Base-by-base conservation (phyloP, 805 yeast species). In the Candida caryicola region DNA sequence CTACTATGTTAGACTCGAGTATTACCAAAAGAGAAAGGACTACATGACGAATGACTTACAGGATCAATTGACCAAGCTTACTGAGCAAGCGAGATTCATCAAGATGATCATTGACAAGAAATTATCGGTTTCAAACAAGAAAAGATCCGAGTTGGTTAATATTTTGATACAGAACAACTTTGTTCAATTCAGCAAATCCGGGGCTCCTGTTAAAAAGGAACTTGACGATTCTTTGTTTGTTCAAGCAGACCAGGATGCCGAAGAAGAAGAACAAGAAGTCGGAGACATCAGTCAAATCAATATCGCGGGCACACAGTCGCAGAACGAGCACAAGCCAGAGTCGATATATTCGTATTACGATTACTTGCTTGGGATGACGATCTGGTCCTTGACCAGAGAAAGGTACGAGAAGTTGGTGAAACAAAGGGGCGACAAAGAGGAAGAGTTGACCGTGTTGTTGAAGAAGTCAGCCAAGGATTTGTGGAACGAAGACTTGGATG, bases 371-470 rank as follows among this genome's bases (percentile, higher is more conserved):
- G 95, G 93, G 37, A 85, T 93, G 96, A 78, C 89, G 25, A 81
- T 93, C 47, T 88, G 96, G 93, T 84, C 96, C 27, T 76, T 93
- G 55, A 91, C 99, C 0, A 74, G 73, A 41, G 99, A 93, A 63
- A 77, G 93, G 51, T 93, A 90, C 56, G 90, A 87, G 52, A 81
- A 77, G 49, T 68, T 93, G 47, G 66, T 89, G 51, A 73, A 73
- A 37, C 95, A 90, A 57, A 75, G 79, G 44, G 86, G 79, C 40
- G 82, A 69, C 17, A 83, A 81, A 52, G 91, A 88, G 56, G 68
- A 60, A 9, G 95, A 86, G 55, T 72, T 91, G 50, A 82, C 78
- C 31, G 57, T 54, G 1, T 69, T 93, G 49, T 73, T 89, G 49
- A 73, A 75, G 38, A 70, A 79, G 53, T 69, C 85, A 9, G 89